phyloP scores from a whole-genome alignment of 192 early-diverging fungal genomes.

The Podila minutissima region DNA sequence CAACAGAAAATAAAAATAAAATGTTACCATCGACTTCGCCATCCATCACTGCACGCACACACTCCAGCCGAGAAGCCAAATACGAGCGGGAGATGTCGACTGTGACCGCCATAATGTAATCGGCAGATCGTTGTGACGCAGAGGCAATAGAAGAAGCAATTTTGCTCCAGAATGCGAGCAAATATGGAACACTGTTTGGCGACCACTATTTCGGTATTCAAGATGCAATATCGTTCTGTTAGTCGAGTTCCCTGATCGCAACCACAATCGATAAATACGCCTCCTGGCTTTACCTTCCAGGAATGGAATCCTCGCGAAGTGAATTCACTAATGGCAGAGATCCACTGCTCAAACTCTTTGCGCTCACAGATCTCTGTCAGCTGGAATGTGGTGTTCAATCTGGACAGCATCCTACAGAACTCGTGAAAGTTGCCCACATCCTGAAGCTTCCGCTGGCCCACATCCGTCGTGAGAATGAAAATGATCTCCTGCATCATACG shows the following conservation, averaged over 20 bases:
- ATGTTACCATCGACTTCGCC: slow-evolving; percentile 62
- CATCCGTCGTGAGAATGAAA: slow-evolving; percentile 67
- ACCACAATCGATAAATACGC: no score
- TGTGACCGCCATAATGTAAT: slow-evolving; percentile 21
- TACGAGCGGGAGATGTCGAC: slow-evolving; percentile 57
- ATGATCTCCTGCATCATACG: slow-evolving; percentile 74
- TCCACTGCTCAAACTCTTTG: slow-evolving; percentile 69
- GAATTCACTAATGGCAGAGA: slow-evolving; percentile 69
- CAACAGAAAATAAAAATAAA: not conserved
- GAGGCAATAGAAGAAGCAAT: slow-evolving; percentile 62
- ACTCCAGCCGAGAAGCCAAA: slow-evolving; percentile 59
- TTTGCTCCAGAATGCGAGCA: slow-evolving; percentile 90
- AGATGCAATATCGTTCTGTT: no score
- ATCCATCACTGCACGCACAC: slow-evolving; percentile 59
- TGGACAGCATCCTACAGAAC: slow-evolving; percentile 81
- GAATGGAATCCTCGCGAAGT: slow-evolving; percentile 70
- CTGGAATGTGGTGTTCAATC: slow-evolving; percentile 85
- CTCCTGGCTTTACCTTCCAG: slow-evolving; percentile 59
- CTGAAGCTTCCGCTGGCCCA: slow-evolving; percentile 63
- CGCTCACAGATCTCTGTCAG: slow-evolving; percentile 79
- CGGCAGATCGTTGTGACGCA: slow-evolving; percentile 13
- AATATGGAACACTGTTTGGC: slow-evolving; percentile 76
- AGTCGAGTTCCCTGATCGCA: no score
- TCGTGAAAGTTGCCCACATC: slow-evolving; percentile 88
- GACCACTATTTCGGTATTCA: slow-evolving; percentile 60